These are phyloP conservation scores for Cladosporium sp. DNA, from an alignment of 2,329 filamentous ascomycete genomes.

Conservation along the genomic window DNA sequence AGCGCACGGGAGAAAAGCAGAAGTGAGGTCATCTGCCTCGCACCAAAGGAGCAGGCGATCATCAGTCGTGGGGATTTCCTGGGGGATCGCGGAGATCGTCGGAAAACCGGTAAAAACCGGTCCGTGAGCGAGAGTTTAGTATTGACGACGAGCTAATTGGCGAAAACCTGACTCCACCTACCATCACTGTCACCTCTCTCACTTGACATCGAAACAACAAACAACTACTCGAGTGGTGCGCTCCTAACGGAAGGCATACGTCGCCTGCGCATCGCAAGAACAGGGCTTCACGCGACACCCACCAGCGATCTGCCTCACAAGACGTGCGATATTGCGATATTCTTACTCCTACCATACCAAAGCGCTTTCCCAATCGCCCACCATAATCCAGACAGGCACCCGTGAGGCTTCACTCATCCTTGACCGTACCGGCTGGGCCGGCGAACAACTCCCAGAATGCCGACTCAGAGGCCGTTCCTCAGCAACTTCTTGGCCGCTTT, in stretches of 20 bases:
- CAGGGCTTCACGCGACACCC: not conserved
- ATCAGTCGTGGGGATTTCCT: not conserved
- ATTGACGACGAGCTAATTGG: constrained; percentile 11
- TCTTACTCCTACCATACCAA: not conserved
- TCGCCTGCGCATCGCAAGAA: too few relatives aligned
- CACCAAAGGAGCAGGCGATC: not conserved
- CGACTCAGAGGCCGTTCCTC: constrained; percentile 63
- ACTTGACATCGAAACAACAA: not conserved
- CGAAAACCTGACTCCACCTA: constrained; percentile 3
- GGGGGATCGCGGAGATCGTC: not conserved
- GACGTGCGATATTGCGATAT: not conserved
- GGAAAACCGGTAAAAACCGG: not conserved
- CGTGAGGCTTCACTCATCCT: not conserved
- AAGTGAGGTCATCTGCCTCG: not conserved
- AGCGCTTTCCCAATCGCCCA: not conserved
- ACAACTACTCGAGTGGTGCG: not conserved
- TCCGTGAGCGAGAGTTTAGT: constrained; percentile 1
- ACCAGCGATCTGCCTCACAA: not conserved
- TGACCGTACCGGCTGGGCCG: not conserved
- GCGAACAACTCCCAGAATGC: constrained; percentile 41
- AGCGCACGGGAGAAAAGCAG: not conserved
- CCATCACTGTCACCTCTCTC: not conserved
- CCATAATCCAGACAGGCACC: not conserved
- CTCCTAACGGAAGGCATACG: too few relatives aligned
- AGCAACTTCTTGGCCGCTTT: constrained; percentile 65